Conservation (phyloP, 306 rosid species). For the Corylus heterophylla region DNA sequence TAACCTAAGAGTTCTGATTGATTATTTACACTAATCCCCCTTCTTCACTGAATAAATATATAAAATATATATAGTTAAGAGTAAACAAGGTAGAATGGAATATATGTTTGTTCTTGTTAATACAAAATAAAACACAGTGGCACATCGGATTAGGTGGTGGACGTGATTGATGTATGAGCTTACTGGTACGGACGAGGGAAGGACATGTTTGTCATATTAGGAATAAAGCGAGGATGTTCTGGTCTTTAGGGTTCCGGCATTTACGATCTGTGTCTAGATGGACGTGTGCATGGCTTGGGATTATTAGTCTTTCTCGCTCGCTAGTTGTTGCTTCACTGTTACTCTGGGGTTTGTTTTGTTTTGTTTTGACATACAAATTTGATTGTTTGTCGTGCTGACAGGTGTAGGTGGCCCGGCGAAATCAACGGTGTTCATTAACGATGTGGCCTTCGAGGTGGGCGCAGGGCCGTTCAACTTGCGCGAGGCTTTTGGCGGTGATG, state of each 20-base stretch:
- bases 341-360: neutral
- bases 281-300: constrained; percentile 81
- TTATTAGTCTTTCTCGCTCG: neutral
- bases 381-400: constrained; percentile 26
- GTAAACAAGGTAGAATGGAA: neutral
- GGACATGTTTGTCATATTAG: constrained; percentile 3
- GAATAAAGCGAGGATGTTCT: neutral
- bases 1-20: too few relatives aligned
- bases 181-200: neutral
- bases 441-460: constrained; percentile 75
- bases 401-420: constrained; percentile 49
- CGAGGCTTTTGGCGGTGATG: constrained; percentile 83
- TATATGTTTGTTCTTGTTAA: neutral
- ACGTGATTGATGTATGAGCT: neutral
- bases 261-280: constrained; percentile 22
- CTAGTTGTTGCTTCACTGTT: neutral
- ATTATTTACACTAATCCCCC: too few relatives aligned
- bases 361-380: neutral
- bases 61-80: too few relatives aligned
- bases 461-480: constrained; percentile 75
- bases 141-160: neutral
- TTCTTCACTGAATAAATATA: too few relatives aligned
- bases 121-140: neutral
- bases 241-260: constrained; percentile 2
- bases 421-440: constrained; percentile 84